These are phyloP conservation scores for Quercus mongolica DNA, from an alignment of 306 rosid species.

Conservation along the genomic window DNA sequence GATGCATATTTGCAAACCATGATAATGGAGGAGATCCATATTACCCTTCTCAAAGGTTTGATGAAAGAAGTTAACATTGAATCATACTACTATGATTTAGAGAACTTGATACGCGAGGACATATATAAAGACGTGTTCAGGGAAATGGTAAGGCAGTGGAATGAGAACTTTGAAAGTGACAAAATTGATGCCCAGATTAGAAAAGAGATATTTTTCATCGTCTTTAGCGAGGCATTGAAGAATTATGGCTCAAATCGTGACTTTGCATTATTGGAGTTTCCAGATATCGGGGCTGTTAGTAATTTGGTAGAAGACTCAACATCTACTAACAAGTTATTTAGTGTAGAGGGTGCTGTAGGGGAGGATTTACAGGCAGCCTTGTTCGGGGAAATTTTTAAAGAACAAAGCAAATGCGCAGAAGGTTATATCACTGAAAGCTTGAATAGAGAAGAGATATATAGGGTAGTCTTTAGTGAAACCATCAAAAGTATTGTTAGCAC, in stretches of 20 bases:
- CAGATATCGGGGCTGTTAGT: conserved; percentile 4
- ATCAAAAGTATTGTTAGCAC: conserved; percentile 18
- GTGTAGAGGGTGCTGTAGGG: conserved; percentile 25
- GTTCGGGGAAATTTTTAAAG: conserved; percentile 28
- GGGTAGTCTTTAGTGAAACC: conserved; percentile 37
- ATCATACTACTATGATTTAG: conserved; percentile 27
- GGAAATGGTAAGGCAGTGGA: conserved; percentile 43
- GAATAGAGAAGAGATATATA: conserved; percentile 32
- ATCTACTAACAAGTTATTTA: conserved; percentile 2
- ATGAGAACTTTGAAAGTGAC: conserved; percentile 29
- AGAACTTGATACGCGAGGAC: conserved; percentile 33
- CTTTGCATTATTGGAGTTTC: conserved; percentile 5
- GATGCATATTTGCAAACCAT: conserved; percentile 18
- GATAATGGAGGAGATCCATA: conserved; percentile 23
- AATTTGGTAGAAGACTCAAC: conserved; percentile 1
- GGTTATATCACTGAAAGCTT: conserved; percentile 15
- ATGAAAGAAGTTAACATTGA: conserved; percentile 17
- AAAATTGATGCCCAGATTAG: conserved; percentile 38
- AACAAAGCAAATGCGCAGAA: conserved; percentile 33
- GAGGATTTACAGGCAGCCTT: conserved; percentile 39
- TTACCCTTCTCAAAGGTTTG: conserved; percentile 25
- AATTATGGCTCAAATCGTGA: conserved; percentile 20
- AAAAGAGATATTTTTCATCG: conserved; percentile 35
- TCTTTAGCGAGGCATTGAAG: conserved; percentile 31
- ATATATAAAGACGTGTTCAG: conserved; percentile 25